phyloP scores from a whole-genome alignment of 1,139 yeast genomes.

The Hanseniaspora uvarum region DNA sequence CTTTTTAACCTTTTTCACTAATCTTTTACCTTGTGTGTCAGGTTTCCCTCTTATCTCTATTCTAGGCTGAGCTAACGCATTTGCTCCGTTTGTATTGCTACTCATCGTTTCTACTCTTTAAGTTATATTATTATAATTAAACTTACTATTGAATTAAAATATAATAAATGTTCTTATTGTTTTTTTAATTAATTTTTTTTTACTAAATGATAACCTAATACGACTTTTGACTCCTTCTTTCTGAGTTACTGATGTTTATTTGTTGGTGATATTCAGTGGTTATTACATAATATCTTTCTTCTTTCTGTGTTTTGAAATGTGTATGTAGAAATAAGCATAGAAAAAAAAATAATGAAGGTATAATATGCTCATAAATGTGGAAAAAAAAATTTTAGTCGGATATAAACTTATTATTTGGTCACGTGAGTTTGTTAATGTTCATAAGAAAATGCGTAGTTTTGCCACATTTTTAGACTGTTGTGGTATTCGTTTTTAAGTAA shows the following conservation, averaged over 20 bases:
- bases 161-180: not conserved
- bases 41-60: constrained; percentile 14
- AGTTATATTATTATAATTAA: too few species aligned
- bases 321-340: too few species aligned
- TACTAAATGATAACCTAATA: not conserved
- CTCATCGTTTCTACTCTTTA: not conserved
- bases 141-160: not conserved
- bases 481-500: too few species aligned
- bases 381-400: not conserved
- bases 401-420: too few species aligned
- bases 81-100: constrained; percentile 2
- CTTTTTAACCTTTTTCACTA: constrained; percentile 15
- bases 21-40: constrained; percentile 11
- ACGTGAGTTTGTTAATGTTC: too few species aligned
- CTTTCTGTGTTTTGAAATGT: not conserved
- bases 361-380: too few species aligned
- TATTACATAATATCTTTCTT: not conserved
- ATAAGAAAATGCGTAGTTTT: too few species aligned
- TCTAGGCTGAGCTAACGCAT: constrained; percentile 6
- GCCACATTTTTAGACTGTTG: too few species aligned
- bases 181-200: not conserved
- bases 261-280: not conserved
- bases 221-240: not conserved
- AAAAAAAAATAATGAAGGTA: not conserved
- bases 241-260: not conserved